Conservation (phyloP, 1,284 basidiomycete species). For the Fistulina hepatica region DNA sequence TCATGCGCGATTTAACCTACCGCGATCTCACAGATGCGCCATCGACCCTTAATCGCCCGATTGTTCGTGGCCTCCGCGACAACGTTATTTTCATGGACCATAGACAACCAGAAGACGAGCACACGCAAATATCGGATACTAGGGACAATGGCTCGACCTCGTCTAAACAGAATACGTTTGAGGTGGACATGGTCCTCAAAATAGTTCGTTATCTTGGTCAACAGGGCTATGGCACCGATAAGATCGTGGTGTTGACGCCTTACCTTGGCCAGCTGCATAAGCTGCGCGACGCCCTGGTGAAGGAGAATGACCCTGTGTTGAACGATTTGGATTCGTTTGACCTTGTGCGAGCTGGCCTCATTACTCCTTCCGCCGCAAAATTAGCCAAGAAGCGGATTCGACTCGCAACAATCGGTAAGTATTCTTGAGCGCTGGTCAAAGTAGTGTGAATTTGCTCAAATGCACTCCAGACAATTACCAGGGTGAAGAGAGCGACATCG, state of each 20-base stretch:
- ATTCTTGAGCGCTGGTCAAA: background rate
- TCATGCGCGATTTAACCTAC: constrained; percentile 51
- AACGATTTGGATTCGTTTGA: constrained; percentile 53
- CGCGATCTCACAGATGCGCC: constrained; percentile 48
- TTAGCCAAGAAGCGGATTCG: constrained; percentile 34
- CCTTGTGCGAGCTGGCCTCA: constrained; percentile 41
- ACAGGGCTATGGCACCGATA: constrained; percentile 50
- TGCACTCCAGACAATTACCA: constrained; percentile 45
- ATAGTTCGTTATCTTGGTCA: constrained; percentile 54
- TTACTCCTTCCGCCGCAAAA: constrained; percentile 21
- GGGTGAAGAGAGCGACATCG: constrained; percentile 59
- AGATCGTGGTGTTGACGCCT: constrained; percentile 53
- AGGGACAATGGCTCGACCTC: constrained; percentile 35
- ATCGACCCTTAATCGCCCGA: constrained; percentile 34
- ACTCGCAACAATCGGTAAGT: constrained; percentile 50
- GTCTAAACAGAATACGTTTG: constrained; percentile 50
- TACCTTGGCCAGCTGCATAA: constrained; percentile 55
- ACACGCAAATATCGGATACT: constrained; percentile 29
- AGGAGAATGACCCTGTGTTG: constrained; percentile 45
- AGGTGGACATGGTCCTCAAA: constrained; percentile 51
- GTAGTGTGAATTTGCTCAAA: constrained; percentile 5
- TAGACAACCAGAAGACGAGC: constrained; percentile 41
- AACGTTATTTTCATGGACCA: constrained; percentile 55
- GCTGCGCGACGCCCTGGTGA: constrained; percentile 32
- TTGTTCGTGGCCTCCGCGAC: constrained; percentile 41